Base-by-base conservation (phyloP, 768 basidiomycete species). In the Calocybe gangraenosa region DNA sequence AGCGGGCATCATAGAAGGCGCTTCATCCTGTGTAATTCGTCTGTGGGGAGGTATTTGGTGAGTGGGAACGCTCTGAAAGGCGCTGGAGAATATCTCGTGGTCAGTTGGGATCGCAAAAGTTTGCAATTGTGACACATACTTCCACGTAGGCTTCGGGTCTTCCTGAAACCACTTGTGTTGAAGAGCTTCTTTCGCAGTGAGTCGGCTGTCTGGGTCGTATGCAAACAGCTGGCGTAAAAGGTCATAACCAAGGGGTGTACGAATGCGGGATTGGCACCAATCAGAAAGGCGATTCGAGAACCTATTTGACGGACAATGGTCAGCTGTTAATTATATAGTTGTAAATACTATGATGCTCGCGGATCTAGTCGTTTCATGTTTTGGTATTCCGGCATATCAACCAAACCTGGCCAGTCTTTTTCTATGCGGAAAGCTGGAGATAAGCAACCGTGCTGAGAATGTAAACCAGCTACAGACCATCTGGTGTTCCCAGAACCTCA, bases 21-120 rank as follows among this genome's bases (percentile, higher is more conserved):
- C 89, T 31, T 97, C 93, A 59, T 97, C 95, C 57, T 92, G 87
- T 1, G 92, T 88, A 41, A 97, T 94, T 33, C 92, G 80, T 22
- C 93, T 74, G 32, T 83, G 82, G 0, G 94, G 94, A 25, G 93
- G 94, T 10, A 83, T 74, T 51, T 90, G 85, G 41, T 78, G 73
- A 1, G 76, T 57, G 0, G 74, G 70, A 15, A 85, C 73, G 2
- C 75, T 70, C 32, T 83, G 75, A 62, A 95, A 94, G 0, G 87
- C 90, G 57, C 89, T 94, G 50, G 31, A 28, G 20, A 5, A 11
- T 11, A 48, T 20, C 7, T 32, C 11, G 36, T n/a, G n/a, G n/a
- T 44, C 15, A 34, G 18, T 28, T 14, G 38, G 19, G 13, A 36
- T 22, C 3, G 8, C 3, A n/a, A 20, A 7, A 11, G 15, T 11